Base-by-base conservation (phyloP, 2,329 filamentous ascomycete genomes). In the Xylariaceae sp. region DNA sequence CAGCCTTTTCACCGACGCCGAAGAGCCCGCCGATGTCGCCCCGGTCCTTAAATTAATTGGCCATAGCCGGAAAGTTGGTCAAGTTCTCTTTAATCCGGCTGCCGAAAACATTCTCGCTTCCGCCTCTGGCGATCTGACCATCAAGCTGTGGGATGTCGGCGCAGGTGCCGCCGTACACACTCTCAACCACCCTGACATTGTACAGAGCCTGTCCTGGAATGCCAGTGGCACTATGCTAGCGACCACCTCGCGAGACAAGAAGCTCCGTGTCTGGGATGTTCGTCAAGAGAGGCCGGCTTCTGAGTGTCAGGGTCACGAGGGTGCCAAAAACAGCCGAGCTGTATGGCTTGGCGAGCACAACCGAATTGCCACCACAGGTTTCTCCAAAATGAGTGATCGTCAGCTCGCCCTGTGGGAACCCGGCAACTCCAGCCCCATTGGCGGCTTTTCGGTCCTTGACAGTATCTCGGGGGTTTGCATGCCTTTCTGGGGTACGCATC, bases 331-430 rank as follows among this genome's bases (percentile, higher is more conserved):
- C 77, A 96, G 92, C 72, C 87, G 94, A 66, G 87, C 87, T 30
- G 91, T 96, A 12, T 99, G 94, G 94, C 81, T 99, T 80, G 94
- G 92, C 66, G 94, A 97, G 72, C 90, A 95, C 66, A 95, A 97
- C 73, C 85, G 92, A 58, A 86, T 99, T 64, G 94, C 89, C 46
- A 97, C 94, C 2, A 97, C 94, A 6, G 94, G 94, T 57, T 99
- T 99, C 78, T 96, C 91, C 44, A 88, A 86, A 68, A 97, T 97
- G 94, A 97, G 94, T 68, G 94, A 99, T 73, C 85, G 94, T 47
- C 94, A 99, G 70, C 80, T 99, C 60, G 94, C 89, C 46, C 78
- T 99, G 35, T 99, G 94, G 94, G 94, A 99, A 75, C 84, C 90
- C 42, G 88, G 91, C 60, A 86, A 83, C 57, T 82, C 84, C 33